These are phyloP conservation scores for Anisogramma anomala DNA, from an alignment of 2,329 filamentous ascomycete species.

Conservation along the genomic window DNA sequence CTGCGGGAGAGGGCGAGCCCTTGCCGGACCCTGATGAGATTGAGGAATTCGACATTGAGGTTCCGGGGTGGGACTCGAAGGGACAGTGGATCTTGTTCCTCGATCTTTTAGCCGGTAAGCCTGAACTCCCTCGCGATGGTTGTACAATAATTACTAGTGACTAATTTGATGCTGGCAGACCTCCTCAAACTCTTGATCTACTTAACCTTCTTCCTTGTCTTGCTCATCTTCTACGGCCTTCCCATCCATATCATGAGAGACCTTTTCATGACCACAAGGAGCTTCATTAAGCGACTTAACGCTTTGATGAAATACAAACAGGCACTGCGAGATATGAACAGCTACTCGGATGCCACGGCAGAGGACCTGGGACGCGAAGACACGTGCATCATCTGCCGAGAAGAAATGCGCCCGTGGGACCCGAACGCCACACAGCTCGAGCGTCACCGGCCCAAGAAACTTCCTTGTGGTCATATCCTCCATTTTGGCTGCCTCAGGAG, in stretches of 20 bases:
- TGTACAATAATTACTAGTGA: not conserved
- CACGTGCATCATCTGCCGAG: constrained; percentile 94
- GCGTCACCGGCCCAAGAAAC: constrained; percentile 79
- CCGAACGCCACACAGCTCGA: constrained; percentile 60
- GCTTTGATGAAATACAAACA: constrained; percentile 84
- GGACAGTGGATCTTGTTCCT: constrained; percentile 84
- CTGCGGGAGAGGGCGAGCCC: constrained; percentile 36
- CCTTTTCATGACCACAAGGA: constrained; percentile 84
- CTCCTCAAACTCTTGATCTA: constrained; percentile 87
- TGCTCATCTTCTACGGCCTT: constrained; percentile 86
- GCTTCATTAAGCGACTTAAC: constrained; percentile 79
- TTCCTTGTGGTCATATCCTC: constrained; percentile 90
- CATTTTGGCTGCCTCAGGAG: constrained; percentile 91
- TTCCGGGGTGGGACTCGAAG: constrained; percentile 93
- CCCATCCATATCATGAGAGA: constrained; percentile 96
- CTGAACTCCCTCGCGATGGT: not conserved
- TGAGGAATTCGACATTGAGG: constrained; percentile 88
- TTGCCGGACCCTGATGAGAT: constrained; percentile 55
- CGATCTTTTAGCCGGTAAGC: constrained; percentile 67
- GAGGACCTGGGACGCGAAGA: constrained; percentile 79
- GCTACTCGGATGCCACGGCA: constrained; percentile 78
- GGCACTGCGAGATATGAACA: constrained; percentile 88
- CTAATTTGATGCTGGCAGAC: constrained; percentile 38
- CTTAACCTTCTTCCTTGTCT: constrained; percentile 81
- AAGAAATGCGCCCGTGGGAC: constrained; percentile 82